Conservation (phyloP, 169 alveolate species). For the Plasmodium blacklocki region DNA sequence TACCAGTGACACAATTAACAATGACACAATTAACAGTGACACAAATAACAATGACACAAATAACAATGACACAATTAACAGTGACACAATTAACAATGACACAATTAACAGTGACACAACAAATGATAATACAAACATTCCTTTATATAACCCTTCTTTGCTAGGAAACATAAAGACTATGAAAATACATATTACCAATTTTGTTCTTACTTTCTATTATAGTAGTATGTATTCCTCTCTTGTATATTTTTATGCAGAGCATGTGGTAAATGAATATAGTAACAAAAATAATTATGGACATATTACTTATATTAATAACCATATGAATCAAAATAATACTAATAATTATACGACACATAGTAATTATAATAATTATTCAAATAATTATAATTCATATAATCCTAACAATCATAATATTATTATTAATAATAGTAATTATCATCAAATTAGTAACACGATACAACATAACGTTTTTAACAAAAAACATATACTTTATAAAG, state of each 20-base stretch:
- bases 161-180: not conserved
- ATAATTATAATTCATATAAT: too few species aligned
- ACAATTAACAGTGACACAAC: too few species aligned
- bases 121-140: not conserved
- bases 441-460: too few species aligned
- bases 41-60: too few species aligned
- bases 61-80: not conserved
- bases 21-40: too few species aligned
- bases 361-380: too few species aligned
- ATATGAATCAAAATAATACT: too few species aligned
- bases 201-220: constrained; percentile 11
- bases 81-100: not conserved
- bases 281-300: not conserved
- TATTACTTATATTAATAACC: too few species aligned
- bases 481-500: not conserved
- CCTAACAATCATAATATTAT: too few species aligned
- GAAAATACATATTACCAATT: not conserved
- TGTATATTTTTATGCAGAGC: constrained; percentile 53
- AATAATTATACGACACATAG: too few species aligned
- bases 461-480: not conserved
- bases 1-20: too few species aligned
- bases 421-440: not conserved
- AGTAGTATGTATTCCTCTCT: constrained; percentile 17
- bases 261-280: constrained; percentile 43
- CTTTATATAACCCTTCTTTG: not conserved